phyloP scores from a whole-genome alignment of 768 basidiomycete species.

The Botryobasidium botryosum region DNA sequence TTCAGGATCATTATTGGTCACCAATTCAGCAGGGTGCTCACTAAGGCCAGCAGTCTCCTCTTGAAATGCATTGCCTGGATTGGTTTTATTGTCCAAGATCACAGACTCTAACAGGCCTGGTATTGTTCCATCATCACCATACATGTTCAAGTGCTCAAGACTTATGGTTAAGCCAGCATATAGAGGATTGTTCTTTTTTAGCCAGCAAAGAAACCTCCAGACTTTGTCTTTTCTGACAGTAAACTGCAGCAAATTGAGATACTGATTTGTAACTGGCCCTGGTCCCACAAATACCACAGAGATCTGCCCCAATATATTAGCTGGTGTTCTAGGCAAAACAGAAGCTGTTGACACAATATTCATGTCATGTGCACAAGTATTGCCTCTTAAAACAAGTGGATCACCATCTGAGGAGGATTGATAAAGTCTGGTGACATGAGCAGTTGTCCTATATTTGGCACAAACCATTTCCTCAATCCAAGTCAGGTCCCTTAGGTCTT shows the following conservation, averaged over 20 bases:
- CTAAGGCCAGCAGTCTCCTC: conserved; percentile 18
- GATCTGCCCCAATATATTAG: conserved; percentile 17
- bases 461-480: conserved; percentile 10
- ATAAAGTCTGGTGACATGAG: conserved; percentile 7
- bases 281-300: conserved; percentile 20
- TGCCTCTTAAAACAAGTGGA: conserved; percentile 7
- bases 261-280: conserved; percentile 11
- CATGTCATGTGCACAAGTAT: conserved; percentile 21
- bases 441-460: conserved; percentile 4
- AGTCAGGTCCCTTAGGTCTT: conserved; percentile 2
- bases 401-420: not conserved
- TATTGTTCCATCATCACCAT: not conserved
- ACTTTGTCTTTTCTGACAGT: conserved; percentile 15
- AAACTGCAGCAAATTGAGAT: conserved; percentile 13
- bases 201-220: conserved; percentile 20
- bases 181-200: conserved; percentile 22
- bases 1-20: not conserved
- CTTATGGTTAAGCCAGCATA: conserved; percentile 15
- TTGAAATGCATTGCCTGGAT: conserved; percentile 12
- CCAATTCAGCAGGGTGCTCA: conserved; percentile 15
- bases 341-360: conserved; percentile 18
- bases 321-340: conserved; percentile 16
- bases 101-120: conserved; percentile 4
- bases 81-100: conserved; percentile 11
- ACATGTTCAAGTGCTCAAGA: not conserved